A percentile compares a stretch with the other conserved stretches of the same genome.
These are phyloP conservation scores for Delonix regia DNA, from an alignment of 306 rosid genomes.

Conservation along the genomic window DNA sequence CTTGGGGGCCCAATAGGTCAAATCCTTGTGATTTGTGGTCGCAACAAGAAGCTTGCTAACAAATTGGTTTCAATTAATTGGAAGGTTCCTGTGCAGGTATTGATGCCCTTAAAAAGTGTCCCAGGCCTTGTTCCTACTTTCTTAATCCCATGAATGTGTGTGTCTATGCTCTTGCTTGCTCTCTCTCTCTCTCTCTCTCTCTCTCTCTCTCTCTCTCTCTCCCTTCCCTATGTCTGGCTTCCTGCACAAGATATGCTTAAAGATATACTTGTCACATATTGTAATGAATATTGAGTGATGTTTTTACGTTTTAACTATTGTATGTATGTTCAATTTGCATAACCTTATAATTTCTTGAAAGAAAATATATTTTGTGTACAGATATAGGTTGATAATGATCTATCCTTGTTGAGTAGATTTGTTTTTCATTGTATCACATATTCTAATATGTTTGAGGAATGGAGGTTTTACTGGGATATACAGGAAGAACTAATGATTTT, in stretches of 20 bases:
- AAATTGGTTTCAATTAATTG: constrained; percentile 69
- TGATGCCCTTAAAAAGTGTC: constrained; percentile 10
- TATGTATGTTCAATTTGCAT: neutral
- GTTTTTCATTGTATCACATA: neutral
- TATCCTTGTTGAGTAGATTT: neutral
- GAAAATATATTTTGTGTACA: neutral
- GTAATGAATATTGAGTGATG: neutral
- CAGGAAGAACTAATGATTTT: neutral
- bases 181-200: neutral
- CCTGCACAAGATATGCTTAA: neutral
- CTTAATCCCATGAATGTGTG: neutral
- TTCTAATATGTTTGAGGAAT: neutral
- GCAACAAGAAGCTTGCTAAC: constrained; percentile 80
- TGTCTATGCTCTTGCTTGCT: neutral
- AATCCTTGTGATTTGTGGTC: constrained; percentile 92
- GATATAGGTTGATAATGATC: neutral
- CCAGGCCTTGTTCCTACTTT: constrained; percentile 3
- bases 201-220: neutral
- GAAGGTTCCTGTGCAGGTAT: constrained; percentile 97
- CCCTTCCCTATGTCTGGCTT: neutral
- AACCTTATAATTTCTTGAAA: neutral
- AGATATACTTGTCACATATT: neutral
- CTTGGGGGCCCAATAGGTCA: constrained; percentile 78
- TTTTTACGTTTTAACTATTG: neutral
- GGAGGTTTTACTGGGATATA: neutral